These are phyloP conservation scores for Podaxis carcinomalis DNA, from an alignment of 768 basidiomycete genomes.

Conservation along the genomic window DNA sequence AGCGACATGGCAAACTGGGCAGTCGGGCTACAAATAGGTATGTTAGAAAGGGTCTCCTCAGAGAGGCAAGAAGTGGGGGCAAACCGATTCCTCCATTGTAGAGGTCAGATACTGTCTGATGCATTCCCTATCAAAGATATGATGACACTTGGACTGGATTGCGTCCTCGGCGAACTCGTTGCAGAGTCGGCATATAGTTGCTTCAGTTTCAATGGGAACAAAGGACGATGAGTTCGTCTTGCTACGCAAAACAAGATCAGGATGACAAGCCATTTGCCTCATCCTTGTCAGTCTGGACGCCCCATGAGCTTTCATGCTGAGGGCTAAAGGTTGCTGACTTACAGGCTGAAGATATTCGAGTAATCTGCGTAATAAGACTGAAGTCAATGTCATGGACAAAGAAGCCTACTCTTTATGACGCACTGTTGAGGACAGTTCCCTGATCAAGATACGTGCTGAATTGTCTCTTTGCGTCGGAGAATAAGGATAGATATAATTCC, in stretches of 20 bases:
- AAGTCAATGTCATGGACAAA: constrained; percentile 3
- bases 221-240: constrained; percentile 72
- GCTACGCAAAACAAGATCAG: constrained; percentile 88
- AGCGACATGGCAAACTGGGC: constrained; percentile 91
- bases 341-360: constrained; percentile 85
- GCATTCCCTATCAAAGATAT: constrained; percentile 95
- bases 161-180: constrained; percentile 97
- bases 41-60: background rate
- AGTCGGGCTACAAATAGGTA: constrained; percentile 59
- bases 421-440: constrained; percentile 91
- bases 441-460: constrained; percentile 88
- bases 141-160: constrained; percentile 88
- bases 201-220: constrained; percentile 57
- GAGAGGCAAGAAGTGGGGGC: constrained; percentile 18
- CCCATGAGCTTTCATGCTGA: constrained; percentile 9
- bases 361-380: constrained; percentile 49
- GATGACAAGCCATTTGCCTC: constrained; percentile 94
- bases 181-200: constrained; percentile 90
- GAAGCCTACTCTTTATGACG: constrained; percentile 24
- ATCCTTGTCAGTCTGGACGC: constrained; percentile 80
- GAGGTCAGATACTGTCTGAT: constrained; percentile 89
- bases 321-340: constrained; percentile 18
- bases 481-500: constrained; percentile 87
- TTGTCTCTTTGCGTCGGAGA: constrained; percentile 88
- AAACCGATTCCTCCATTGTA: constrained; percentile 57